phyloP scores from a whole-genome alignment of 306 rosid species.

The Corylus americana region DNA sequence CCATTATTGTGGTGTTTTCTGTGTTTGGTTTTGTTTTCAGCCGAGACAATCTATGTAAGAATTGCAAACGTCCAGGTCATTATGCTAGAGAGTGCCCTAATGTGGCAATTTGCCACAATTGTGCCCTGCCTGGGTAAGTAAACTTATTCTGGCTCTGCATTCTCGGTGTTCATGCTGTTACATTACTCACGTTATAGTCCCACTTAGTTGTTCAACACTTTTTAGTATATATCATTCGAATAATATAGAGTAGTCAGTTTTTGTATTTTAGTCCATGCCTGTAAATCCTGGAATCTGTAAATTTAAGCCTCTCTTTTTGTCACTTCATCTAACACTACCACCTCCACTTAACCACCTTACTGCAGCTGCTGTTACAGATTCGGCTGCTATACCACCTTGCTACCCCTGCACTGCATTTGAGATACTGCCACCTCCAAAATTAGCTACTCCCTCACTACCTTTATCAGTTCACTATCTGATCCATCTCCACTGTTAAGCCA shows the following conservation, averaged over 20 bases:
- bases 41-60: conserved; percentile 97
- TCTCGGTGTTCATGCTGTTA: neutral
- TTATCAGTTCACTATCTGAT: neutral
- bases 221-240: neutral
- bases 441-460: neutral
- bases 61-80: conserved; percentile 98
- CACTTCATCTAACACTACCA: neutral
- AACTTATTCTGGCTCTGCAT: conserved; percentile 21
- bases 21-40: conserved; percentile 45
- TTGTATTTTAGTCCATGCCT: neutral
- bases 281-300: neutral
- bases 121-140: conserved; percentile 94
- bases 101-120: conserved; percentile 96
- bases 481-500: neutral
- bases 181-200: neutral
- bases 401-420: neutral
- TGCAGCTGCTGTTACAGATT: neutral
- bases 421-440: neutral
- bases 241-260: neutral
- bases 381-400: neutral
- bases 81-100: conserved; percentile 97
- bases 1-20: neutral
- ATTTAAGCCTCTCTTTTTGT: neutral
- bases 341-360: neutral
- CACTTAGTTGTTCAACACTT: neutral